phyloP scores from a whole-genome alignment of 2,329 filamentous ascomycete genomes.

The Diaporthe helianthi region DNA sequence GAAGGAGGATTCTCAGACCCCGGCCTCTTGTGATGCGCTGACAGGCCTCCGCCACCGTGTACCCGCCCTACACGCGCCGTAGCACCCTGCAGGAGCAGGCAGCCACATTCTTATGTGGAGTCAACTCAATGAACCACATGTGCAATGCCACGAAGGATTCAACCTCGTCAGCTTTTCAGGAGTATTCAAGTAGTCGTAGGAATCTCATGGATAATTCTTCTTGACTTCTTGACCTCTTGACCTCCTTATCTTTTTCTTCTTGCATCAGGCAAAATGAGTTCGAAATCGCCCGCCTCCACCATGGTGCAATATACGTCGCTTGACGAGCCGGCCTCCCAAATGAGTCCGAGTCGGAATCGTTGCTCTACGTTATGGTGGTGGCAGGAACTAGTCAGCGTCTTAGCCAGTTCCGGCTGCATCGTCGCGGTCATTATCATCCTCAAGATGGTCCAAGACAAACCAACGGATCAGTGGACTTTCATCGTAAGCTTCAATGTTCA shows the following conservation, averaged over 20 bases:
- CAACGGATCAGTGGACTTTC: constrained; percentile 7
- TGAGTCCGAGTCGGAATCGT: background rate
- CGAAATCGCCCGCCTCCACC: background rate
- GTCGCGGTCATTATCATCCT: constrained; percentile 9
- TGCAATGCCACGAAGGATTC: background rate
- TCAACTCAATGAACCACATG: background rate
- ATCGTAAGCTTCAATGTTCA: background rate
- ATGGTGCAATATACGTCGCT: constrained; percentile 7
- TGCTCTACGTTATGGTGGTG: constrained; percentile 7
- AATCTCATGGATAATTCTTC: background rate
- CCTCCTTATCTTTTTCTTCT: too few species aligned
- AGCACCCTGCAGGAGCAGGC: background rate
- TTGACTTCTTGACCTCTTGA: background rate
- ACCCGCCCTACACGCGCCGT: background rate
- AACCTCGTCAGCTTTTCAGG: background rate
- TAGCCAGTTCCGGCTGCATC: constrained; percentile 6
- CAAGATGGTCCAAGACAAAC: background rate
- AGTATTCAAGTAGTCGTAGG: background rate
- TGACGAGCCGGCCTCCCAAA: background rate
- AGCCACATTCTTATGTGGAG: background rate
- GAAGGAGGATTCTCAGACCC: background rate
- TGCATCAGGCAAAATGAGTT: background rate
- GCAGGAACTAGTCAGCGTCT: constrained; percentile 3
- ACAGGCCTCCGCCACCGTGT: background rate
- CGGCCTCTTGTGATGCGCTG: background rate